These are phyloP conservation scores for Daldinia vernicosa DNA, from an alignment of 495 filamentous ascomycete species.

Conservation along the genomic window DNA sequence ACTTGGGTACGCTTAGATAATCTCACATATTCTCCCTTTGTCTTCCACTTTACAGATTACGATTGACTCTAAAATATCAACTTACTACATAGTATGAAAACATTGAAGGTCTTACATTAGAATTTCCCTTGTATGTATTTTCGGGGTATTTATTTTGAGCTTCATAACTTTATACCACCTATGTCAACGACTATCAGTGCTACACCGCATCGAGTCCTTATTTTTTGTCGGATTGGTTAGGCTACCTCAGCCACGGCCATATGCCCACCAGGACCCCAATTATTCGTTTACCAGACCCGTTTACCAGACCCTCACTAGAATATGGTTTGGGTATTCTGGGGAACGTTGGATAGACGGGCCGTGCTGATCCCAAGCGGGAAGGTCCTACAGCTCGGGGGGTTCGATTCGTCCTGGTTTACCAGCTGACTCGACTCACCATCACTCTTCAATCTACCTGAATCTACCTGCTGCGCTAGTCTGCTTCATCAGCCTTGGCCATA, in stretches of 20 bases:
- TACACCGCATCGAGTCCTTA: slow-evolving; percentile 1
- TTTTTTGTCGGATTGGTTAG: slow-evolving; percentile 5
- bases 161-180: neutral
- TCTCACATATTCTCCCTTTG: neutral
- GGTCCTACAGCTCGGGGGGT: slow-evolving; percentile 12
- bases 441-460: slow-evolving; percentile 15
- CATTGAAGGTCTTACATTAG: too few species aligned
- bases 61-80: neutral
- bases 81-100: neutral
- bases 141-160: neutral
- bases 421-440: neutral
- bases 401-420: slow-evolving; percentile 5
- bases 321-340: slow-evolving; percentile 11
- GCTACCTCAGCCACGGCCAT: neutral
- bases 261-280: neutral
- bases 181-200: neutral
- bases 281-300: neutral
- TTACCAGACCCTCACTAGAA: neutral
- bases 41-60: neutral
- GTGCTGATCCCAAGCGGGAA: slow-evolving; percentile 25
- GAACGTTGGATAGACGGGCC: neutral
- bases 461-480: slow-evolving; percentile 14
- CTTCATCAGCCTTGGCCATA: slow-evolving; percentile 18
- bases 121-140: too few species aligned
- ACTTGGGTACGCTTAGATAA: neutral